Conservation (phyloP, 805 yeast genomes). For the Lipomyces sp. region DNA sequence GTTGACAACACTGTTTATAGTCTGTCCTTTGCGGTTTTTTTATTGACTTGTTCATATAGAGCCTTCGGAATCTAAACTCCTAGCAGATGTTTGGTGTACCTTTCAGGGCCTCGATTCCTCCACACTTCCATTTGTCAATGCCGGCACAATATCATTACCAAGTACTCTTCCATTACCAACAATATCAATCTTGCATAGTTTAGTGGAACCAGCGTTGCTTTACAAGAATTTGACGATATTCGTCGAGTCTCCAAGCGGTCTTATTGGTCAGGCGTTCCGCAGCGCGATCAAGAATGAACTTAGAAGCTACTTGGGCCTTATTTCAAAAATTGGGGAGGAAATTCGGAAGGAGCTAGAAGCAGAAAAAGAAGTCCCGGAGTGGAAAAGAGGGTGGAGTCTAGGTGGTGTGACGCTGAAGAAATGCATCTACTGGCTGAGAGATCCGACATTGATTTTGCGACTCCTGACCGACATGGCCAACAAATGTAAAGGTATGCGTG, state of each 20-base stretch:
- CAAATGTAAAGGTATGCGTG: constrained; percentile 41
- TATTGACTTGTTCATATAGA: constrained; percentile 13
- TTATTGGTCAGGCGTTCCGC: constrained; percentile 65
- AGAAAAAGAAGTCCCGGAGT: constrained; percentile 41
- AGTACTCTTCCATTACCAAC: constrained; percentile 58
- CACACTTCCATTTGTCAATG: constrained; percentile 31
- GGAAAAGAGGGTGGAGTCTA: constrained; percentile 25
- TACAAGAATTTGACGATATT: constrained; percentile 54
- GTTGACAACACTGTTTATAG: not conserved
- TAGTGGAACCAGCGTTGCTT: constrained; percentile 75
- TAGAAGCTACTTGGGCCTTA: constrained; percentile 50
- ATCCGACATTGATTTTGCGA: constrained; percentile 62
- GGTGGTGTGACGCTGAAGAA: constrained; percentile 44
- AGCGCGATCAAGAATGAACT: constrained; percentile 54
- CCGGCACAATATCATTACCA: constrained; percentile 51
- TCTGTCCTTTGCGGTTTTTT: not conserved
- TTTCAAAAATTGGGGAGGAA: constrained; percentile 54
- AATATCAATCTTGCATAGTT: constrained; percentile 57
- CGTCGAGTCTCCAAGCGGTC: constrained; percentile 51
- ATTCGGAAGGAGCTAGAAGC: constrained; percentile 43
- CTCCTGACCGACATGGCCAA: constrained; percentile 55
- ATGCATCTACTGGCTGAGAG: constrained; percentile 52
- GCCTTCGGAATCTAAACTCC: constrained; percentile 35
- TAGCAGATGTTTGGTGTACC: constrained; percentile 43
- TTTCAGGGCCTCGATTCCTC: constrained; percentile 44